phyloP scores from a whole-genome alignment of 2,329 filamentous ascomycete genomes.

The Neonectria neomacrospora region DNA sequence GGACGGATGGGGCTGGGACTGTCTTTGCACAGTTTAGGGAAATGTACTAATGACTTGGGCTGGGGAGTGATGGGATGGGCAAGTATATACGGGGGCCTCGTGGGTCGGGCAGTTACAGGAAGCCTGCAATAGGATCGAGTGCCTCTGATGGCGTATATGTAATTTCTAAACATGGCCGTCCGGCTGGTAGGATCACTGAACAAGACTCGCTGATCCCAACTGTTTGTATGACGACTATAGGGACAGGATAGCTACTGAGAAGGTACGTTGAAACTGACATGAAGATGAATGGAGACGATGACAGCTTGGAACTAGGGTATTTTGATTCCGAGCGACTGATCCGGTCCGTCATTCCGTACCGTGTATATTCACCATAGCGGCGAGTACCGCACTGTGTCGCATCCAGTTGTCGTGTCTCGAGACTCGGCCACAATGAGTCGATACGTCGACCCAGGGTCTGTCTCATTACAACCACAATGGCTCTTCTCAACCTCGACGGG shows the following conservation, averaged over 20 bases:
- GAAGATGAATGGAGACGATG: not conserved
- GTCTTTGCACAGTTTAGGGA: constrained; percentile 33
- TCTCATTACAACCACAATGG: constrained; percentile 25
- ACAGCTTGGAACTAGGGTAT: not conserved
- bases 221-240: too few species aligned
- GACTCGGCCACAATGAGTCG: not conserved
- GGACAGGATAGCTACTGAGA: too few species aligned
- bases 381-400: not conserved
- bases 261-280: too few species aligned
- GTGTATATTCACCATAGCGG: not conserved
- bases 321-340: not conserved
- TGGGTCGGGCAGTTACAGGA: not conserved
- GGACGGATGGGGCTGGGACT: constrained; percentile 25
- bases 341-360: not conserved
- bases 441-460: not conserved
- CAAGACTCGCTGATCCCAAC: not conserved
- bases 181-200: not conserved
- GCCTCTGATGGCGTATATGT: constrained; percentile 2
- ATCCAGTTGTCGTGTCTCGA: not conserved
- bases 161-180: not conserved
- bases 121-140: not conserved
- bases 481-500: constrained; percentile 26
- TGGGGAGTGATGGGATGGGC: not conserved
- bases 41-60: constrained; percentile 25
- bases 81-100: not conserved